Conservation (phyloP, 768 basidiomycete species). For the Amanita subjunquillea region DNA sequence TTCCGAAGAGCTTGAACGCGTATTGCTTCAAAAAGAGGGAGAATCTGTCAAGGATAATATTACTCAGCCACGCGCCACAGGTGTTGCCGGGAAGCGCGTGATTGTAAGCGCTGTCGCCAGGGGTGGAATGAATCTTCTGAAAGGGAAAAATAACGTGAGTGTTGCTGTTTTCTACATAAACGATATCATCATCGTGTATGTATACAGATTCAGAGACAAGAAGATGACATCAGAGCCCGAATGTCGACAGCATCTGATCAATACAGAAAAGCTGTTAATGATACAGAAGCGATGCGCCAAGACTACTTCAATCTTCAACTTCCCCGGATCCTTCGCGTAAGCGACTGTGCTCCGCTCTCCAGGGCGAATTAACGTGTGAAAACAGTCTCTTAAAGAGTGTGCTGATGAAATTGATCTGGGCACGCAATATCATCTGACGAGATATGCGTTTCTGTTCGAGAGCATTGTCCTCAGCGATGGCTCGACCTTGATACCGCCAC, state of each 20-base stretch:
- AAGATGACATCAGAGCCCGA: conserved; percentile 84
- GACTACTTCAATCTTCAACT: conserved; percentile 98
- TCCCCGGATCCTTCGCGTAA: conserved; percentile 83
- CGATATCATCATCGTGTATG: conserved; percentile 2
- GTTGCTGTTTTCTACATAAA: conserved; percentile 1
- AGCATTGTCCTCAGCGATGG: conserved; percentile 86
- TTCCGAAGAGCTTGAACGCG: conserved; percentile 89
- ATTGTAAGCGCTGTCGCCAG: conserved; percentile 90
- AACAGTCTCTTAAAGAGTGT: conserved; percentile 84
- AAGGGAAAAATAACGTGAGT: conserved; percentile 80
- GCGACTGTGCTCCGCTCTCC: conserved; percentile 18
- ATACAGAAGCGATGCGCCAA: conserved; percentile 84
- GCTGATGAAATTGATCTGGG: conserved; percentile 94
- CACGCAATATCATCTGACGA: conserved; percentile 93
- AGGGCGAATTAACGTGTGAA: not conserved
- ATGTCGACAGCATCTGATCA: conserved; percentile 82
- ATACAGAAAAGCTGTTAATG: conserved; percentile 82
- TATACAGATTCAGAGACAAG: conserved; percentile 75
- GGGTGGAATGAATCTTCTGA: conserved; percentile 70
- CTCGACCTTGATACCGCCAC: conserved; percentile 65
- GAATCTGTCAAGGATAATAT: conserved; percentile 81
- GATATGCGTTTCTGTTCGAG: conserved; percentile 93
- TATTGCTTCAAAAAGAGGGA: conserved; percentile 91
- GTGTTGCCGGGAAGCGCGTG: conserved; percentile 63
- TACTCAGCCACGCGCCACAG: conserved; percentile 52